Evolutionary conservation across 2,329 filamentous ascomycete species (phyloP).

Genomic region (Colletotrichum paranaense): DNA sequence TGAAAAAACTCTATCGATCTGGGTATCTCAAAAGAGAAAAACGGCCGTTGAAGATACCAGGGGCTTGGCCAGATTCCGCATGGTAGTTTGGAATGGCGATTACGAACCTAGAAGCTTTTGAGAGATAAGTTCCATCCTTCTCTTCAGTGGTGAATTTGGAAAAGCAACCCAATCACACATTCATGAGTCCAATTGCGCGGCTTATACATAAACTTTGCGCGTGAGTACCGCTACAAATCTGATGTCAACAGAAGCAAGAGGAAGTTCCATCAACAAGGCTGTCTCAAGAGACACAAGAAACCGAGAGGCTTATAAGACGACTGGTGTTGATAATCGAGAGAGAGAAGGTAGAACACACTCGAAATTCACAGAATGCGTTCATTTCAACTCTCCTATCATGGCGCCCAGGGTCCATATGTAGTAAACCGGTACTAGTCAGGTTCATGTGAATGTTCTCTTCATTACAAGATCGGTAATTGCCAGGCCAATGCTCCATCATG

Average conservation of each 20-base stretch:
- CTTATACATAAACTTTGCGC: neutral
- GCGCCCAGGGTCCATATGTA: neutral
- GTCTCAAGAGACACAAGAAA: neutral
- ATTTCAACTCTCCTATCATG: neutral
- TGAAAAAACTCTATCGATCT: neutral
- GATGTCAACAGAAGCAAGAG: neutral
- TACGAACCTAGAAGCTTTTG: too few species aligned
- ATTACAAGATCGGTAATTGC: neutral
- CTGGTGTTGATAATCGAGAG: neutral
- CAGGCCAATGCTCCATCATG: neutral
- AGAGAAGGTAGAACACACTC: neutral
- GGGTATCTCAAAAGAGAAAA: constrained; percentile 1
- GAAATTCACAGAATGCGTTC: neutral
- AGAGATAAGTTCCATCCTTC: neutral
- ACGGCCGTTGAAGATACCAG: neutral
- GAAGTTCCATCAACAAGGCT: neutral
- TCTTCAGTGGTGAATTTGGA: neutral
- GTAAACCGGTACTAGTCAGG: neutral
- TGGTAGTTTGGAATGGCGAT: neutral
- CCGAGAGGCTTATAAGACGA: neutral
- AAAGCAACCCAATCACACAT: too few species aligned
- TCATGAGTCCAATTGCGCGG: too few species aligned
- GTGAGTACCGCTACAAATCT: neutral
- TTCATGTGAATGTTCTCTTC: neutral
- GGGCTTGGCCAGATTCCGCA: neutral